Conservation (phyloP, 306 rosid species). For the Acmispon strigosus region DNA sequence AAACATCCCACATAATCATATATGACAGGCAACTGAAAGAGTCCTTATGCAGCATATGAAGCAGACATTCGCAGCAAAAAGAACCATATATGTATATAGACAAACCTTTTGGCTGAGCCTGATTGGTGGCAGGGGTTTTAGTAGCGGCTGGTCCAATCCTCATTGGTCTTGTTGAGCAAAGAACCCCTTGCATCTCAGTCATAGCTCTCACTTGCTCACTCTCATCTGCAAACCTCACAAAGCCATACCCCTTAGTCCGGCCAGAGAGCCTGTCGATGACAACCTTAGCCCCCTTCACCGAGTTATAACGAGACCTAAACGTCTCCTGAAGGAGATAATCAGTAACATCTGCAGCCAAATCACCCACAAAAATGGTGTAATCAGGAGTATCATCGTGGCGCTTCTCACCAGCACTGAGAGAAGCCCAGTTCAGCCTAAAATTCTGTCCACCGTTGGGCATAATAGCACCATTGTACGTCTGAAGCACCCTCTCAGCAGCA, state of each 20-base stretch:
- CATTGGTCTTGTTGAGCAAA: slow-evolving; percentile 88
- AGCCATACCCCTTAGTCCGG: slow-evolving; percentile 88
- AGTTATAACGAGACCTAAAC: slow-evolving; percentile 51
- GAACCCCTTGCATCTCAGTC: slow-evolving; percentile 94
- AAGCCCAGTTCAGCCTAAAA: slow-evolving; percentile 94
- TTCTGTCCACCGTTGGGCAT: slow-evolving; percentile 85
- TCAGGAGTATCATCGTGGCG: slow-evolving; percentile 88
- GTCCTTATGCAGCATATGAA: background rate
- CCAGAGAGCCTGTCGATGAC: slow-evolving; percentile 91
- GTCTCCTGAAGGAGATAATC: slow-evolving; percentile 69
- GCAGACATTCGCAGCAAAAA: background rate
- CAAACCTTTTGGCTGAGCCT: slow-evolving; percentile 67
- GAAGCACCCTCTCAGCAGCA: slow-evolving; percentile 76
- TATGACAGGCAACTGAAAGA: background rate
- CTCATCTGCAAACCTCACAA: slow-evolving; percentile 87
- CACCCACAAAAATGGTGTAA: slow-evolving; percentile 87
- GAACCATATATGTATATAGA: background rate
- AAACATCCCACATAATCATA: background rate
- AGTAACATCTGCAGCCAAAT: slow-evolving; percentile 85
- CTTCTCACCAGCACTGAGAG: slow-evolving; percentile 72
- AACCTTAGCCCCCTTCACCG: slow-evolving; percentile 85
- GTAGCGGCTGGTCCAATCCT: slow-evolving; percentile 90
- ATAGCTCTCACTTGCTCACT: slow-evolving; percentile 73
- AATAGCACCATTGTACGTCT: slow-evolving; percentile 61
- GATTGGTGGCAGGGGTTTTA: slow-evolving; percentile 51